These are phyloP conservation scores for Monosporascus cannonballus DNA, from an alignment of 2,329 filamentous ascomycete genomes.

Conservation along the genomic window DNA sequence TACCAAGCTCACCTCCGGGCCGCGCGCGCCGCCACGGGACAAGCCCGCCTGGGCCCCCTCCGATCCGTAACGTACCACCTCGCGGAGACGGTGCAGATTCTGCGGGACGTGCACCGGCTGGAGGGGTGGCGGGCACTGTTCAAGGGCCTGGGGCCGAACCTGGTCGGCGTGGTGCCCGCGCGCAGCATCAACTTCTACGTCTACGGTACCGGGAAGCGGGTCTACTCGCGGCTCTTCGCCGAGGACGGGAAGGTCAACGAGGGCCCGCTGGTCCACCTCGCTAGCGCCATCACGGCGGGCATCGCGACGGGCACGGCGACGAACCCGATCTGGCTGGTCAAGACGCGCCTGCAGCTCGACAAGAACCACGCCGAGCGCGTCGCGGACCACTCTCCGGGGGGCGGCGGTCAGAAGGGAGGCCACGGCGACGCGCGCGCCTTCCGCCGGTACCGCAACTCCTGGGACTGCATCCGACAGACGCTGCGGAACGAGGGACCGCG, in stretches of 20 bases:
- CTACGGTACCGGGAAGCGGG: slow-evolving; percentile 84
- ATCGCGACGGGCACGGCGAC: slow-evolving; percentile 85
- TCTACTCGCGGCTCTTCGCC: slow-evolving; percentile 57
- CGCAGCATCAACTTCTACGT: slow-evolving; percentile 90
- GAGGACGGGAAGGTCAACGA: slow-evolving; percentile 36
- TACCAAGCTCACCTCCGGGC: slow-evolving; percentile 79
- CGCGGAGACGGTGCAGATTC: slow-evolving; percentile 78
- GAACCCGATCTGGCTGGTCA: slow-evolving; percentile 95
- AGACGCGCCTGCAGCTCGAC: slow-evolving; percentile 87
- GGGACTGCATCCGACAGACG: slow-evolving; percentile 81
- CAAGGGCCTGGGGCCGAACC: slow-evolving; percentile 86
- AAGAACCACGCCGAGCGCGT: slow-evolving; percentile 64
- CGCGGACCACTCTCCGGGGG: not conserved
- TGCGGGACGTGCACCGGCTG: slow-evolving; percentile 69
- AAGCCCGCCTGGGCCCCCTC: slow-evolving; percentile 55
- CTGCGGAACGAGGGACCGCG: slow-evolving; percentile 72
- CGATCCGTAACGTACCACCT: slow-evolving; percentile 69
- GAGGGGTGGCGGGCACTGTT: slow-evolving; percentile 87
- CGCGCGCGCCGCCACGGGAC: slow-evolving; percentile 53
- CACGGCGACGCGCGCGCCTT: slow-evolving; percentile 32
- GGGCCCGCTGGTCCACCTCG: slow-evolving; percentile 70
- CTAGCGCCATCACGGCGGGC: slow-evolving; percentile 70
- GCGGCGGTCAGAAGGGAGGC: not conserved
- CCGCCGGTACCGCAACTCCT: slow-evolving; percentile 77
- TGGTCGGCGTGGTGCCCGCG: slow-evolving; percentile 84